These are phyloP conservation scores for Sanguinoderma infundibulare DNA, from an alignment of 1,284 basidiomycete species.

Conservation along the genomic window DNA sequence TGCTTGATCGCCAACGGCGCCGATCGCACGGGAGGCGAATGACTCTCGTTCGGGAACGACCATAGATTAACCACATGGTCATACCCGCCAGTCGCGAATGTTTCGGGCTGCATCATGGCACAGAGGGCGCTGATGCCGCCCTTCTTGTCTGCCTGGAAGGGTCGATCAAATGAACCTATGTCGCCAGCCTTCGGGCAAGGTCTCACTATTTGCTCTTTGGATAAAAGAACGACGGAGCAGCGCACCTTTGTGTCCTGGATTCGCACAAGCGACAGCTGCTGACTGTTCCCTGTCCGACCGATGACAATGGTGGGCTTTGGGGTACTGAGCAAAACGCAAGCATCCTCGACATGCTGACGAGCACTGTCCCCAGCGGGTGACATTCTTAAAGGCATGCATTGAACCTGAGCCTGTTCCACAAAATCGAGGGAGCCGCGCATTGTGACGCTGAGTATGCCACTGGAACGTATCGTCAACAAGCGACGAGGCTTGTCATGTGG, in stretches of 20 bases:
- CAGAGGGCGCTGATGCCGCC: constrained; percentile 48
- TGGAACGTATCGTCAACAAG: constrained; percentile 32
- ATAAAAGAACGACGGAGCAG: not conserved
- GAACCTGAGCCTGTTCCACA: constrained; percentile 22
- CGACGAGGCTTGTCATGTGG: constrained; percentile 47
- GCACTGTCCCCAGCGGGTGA: not conserved
- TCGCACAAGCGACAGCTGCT: constrained; percentile 38
- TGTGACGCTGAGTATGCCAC: constrained; percentile 34
- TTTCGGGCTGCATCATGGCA: constrained; percentile 41
- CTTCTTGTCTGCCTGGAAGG: constrained; percentile 38
- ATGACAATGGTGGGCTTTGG: constrained; percentile 37
- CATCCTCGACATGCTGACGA: constrained; percentile 44
- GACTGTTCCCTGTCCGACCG: constrained; percentile 42
- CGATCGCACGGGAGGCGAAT: constrained; percentile 31
- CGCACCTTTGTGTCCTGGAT: constrained; percentile 11
- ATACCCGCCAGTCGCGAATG: constrained; percentile 55
- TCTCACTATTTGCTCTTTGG: not conserved
- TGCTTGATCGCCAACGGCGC: constrained; percentile 47
- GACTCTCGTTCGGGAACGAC: constrained; percentile 39
- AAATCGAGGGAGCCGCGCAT: constrained; percentile 43
- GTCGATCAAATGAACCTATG: constrained; percentile 31
- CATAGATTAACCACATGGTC: constrained; percentile 54
- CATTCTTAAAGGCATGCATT: constrained; percentile 8
- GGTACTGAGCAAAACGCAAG: constrained; percentile 41
- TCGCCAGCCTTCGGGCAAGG: constrained; percentile 13